Base-by-base conservation (phyloP, 495 filamentous ascomycete genomes). In the Penicillium canescens region DNA sequence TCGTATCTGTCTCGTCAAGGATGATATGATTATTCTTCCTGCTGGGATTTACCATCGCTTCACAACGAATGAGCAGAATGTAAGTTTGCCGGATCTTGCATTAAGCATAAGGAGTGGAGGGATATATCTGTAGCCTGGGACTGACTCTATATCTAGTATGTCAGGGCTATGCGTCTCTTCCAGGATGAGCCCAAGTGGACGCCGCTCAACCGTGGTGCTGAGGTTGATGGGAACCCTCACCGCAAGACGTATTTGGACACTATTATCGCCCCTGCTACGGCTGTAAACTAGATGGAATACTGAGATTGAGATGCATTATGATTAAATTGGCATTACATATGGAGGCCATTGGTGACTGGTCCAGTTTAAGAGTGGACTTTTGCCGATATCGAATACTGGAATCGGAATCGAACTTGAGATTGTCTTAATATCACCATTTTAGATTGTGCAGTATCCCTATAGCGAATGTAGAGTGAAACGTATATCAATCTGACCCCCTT, bases 151-250 rank as follows among this genome's bases (percentile, higher is more conserved):
- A 35, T 60, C 40, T 50, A 98, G 93, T 97, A 93, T 66, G 88
- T 96, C 64, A 89, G 92, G 67, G 94, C 95, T 20, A 93, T 98
- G 90, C 83, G 94, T 36, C 81, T 98, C 46, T 98, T 98, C 84
- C 92, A 97, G 78, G 94, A 98, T 51, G 92, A 98, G 77, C 95
- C 94, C 37, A 96, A 96, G 75, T 98, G 94, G 94, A 98, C 92
- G 52, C 90, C 94, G 13, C 71, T 98, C 62, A 96, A 96, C 71
- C 82, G 95, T 39, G 82, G 82, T 1, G 77, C 72, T 10, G 91
- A 95, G 37, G 77, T 96, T 51, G 90, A 96, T 70, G 69, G 62
- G 48, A 98, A 96, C 70, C 72, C 74, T 31, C 87, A 86, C 63
- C 85, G 94, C 14, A 82, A 89, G 79, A 81, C 82, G 21, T 97